These are phyloP conservation scores for Rhodomyrtus psidioides DNA, from an alignment of 441 rosid species.

Conservation along the genomic window DNA sequence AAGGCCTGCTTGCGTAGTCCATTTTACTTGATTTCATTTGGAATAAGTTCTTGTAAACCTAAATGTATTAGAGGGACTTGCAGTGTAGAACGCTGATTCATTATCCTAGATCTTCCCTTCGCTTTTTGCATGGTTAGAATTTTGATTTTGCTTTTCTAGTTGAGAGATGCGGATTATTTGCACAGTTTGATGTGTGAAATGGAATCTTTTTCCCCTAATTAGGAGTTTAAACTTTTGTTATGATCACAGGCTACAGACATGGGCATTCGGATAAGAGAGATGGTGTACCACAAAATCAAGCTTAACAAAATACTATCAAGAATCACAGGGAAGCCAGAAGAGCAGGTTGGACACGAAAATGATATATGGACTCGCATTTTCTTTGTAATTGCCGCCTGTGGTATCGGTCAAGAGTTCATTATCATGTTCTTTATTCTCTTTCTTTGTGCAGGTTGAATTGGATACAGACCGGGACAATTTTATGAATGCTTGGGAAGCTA, in stretches of 20 bases:
- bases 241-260: constrained; percentile 61
- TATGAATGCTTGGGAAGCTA: constrained; percentile 89
- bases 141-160: neutral
- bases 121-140: neutral
- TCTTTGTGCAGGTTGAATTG: constrained; percentile 42
- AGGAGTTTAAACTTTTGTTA: neutral
- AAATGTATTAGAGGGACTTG: neutral
- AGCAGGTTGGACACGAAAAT: constrained; percentile 33
- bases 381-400: neutral
- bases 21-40: neutral
- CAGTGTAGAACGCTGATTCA: neutral
- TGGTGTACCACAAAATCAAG: constrained; percentile 68
- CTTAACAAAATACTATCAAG: constrained; percentile 76
- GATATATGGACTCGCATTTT: neutral
- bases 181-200: neutral
- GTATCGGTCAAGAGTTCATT: neutral
- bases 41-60: neutral
- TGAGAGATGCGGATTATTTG: neutral
- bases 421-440: neutral
- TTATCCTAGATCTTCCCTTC: neutral
- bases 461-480: constrained; percentile 80
- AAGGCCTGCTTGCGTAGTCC: neutral
- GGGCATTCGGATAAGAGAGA: constrained; percentile 68
- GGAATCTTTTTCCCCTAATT: neutral
- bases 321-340: constrained; percentile 59